Evolutionary conservation across 148 eudicot species (phyloP).

Genomic region (Arbutus unedo): DNA sequence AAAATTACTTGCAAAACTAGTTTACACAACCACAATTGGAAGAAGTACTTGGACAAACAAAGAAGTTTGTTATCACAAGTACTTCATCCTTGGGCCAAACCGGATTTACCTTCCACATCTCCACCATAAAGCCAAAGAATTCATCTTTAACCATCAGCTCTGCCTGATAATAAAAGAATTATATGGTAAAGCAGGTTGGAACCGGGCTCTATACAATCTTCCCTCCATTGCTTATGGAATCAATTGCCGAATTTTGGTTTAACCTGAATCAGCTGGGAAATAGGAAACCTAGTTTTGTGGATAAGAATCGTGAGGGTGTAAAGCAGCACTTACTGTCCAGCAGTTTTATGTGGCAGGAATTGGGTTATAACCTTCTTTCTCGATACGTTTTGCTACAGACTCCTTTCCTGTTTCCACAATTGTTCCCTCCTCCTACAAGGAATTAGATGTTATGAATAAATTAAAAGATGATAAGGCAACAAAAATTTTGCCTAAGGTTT

Average conservation of each 20-base stretch:
- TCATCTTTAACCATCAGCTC: background rate
- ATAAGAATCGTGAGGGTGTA: background rate
- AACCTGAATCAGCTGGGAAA: background rate
- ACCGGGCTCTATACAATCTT: background rate
- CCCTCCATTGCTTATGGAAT: background rate
- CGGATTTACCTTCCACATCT: background rate
- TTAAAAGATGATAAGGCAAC: background rate
- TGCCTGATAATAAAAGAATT: background rate
- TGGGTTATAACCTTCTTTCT: slow-evolving; percentile 87
- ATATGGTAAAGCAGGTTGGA: background rate
- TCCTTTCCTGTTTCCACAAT: slow-evolving; percentile 84
- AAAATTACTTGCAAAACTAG: background rate
- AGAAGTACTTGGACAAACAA: background rate
- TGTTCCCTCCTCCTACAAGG: slow-evolving; percentile 71
- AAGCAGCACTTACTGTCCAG: slow-evolving; percentile 20
- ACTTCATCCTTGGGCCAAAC: background rate
- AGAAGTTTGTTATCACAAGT: background rate
- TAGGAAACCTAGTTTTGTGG: background rate
- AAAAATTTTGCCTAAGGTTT: background rate
- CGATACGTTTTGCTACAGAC: slow-evolving; percentile 76
- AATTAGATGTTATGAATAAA: background rate
- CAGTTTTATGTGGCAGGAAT: slow-evolving; percentile 39
- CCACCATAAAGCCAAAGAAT: background rate
- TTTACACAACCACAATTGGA: background rate
- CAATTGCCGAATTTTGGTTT: background rate